A percentile compares a stretch with the other conserved stretches of the same genome.
These are phyloP conservation scores for Heimioporus retisporus DNA, from an alignment of 1,284 basidiomycete species.

Conservation along the genomic window DNA sequence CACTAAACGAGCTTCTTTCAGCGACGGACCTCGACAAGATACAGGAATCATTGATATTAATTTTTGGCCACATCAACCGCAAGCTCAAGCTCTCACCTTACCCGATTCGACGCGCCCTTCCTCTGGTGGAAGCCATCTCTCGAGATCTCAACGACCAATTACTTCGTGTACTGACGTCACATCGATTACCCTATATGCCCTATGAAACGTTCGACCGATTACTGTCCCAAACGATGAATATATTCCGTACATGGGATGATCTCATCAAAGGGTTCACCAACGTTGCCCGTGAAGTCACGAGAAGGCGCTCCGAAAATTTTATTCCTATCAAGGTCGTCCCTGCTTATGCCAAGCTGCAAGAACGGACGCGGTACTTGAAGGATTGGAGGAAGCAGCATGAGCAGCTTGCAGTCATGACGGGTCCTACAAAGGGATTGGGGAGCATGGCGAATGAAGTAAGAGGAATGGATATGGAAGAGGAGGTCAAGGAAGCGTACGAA, in stretches of 20 bases:
- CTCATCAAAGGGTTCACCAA: slow-evolving; percentile 98
- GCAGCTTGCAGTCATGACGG: slow-evolving; percentile 98
- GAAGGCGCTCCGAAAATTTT: slow-evolving; percentile 94
- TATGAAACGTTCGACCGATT: slow-evolving; percentile 95
- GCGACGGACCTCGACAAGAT: slow-evolving; percentile 97
- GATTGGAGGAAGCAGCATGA: slow-evolving; percentile 99
- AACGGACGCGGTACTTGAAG: slow-evolving; percentile 88
- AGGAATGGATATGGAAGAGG: slow-evolving; percentile 97
- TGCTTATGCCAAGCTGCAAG: slow-evolving; percentile 93
- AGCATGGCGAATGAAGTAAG: slow-evolving; percentile 79
- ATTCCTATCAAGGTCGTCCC: slow-evolving; percentile 97
- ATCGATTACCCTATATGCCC: slow-evolving; percentile 93
- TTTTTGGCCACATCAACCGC: slow-evolving; percentile 96
- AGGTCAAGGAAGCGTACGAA: slow-evolving; percentile 96
- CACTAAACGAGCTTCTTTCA: slow-evolving; percentile 95
- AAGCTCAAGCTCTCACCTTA: slow-evolving; percentile 97
- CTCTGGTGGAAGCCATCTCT: slow-evolving; percentile 98
- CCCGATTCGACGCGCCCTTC: slow-evolving; percentile 95
- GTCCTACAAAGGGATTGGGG: slow-evolving; percentile 89
- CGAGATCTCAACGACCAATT: slow-evolving; percentile 97
- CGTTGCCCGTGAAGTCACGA: slow-evolving; percentile 94
- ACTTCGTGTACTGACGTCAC: slow-evolving; percentile 90
- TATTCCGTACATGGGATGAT: slow-evolving; percentile 98
- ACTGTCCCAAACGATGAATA: slow-evolving; percentile 80
- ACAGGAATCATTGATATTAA: slow-evolving; percentile 87